Conservation (phyloP, 2,329 filamentous ascomycete species). For the Nothopassalora personata region DNA sequence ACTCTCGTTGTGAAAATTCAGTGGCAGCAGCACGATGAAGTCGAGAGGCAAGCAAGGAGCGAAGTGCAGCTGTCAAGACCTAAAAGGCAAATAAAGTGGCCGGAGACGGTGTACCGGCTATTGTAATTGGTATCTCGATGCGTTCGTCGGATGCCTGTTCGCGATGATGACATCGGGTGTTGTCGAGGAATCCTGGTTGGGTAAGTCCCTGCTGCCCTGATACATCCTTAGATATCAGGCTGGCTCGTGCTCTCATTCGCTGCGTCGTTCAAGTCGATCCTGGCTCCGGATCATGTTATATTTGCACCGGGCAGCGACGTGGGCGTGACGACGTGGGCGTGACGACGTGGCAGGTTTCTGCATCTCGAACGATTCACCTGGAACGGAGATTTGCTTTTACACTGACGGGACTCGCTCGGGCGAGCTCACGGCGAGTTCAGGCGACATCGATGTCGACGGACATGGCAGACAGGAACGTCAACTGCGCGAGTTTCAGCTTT, state of each 20-base stretch:
- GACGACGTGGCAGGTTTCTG: conserved; percentile 1
- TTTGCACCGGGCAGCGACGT: background rate
- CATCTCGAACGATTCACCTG: background rate
- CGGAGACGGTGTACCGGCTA: background rate
- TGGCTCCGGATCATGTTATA: background rate
- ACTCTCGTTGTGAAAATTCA: conserved; percentile 1
- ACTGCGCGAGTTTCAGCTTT: background rate
- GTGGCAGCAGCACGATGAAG: conserved; percentile 1
- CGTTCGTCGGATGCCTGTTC: background rate
- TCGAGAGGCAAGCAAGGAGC: background rate
- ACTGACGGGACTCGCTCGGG: background rate
- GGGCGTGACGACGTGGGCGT: conserved; percentile 1
- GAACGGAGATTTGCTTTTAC: background rate
- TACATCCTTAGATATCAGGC: background rate
- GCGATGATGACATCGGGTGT: background rate
- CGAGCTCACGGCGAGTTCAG: background rate
- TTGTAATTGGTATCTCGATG: background rate
- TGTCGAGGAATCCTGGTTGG: conserved; percentile 2
- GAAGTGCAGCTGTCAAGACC: conserved; percentile 5
- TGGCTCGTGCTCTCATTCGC: background rate
- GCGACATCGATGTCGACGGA: background rate
- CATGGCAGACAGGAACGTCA: background rate
- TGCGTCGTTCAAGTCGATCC: background rate
- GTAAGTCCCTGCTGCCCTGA: background rate
- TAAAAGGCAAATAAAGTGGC: conserved; percentile 3